Evolutionary conservation across 2,329 filamentous ascomycete species (phyloP).

Genomic region (Plectosphaerella cucumerina): DNA sequence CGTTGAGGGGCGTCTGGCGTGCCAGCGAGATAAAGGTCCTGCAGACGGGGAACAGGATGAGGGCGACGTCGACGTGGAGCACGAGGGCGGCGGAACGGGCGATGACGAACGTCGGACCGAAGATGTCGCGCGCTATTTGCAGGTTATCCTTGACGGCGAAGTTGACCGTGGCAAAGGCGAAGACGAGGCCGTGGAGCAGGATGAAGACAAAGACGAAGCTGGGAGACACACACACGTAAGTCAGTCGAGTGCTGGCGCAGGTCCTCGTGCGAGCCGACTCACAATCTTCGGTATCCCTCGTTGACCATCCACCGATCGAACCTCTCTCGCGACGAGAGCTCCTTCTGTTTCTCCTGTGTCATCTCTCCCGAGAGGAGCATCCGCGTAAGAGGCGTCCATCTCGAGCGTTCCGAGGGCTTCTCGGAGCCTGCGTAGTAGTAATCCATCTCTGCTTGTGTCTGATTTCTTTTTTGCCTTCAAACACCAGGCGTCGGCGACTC

Average conservation of each 20-base stretch:
- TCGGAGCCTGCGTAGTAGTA: slow-evolving; percentile 27
- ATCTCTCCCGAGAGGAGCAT: slow-evolving; percentile 82
- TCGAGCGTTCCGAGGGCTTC: slow-evolving; percentile 63
- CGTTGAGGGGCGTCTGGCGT: slow-evolving; percentile 76
- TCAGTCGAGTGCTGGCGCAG: neutral
- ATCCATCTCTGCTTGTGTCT: slow-evolving; percentile 21
- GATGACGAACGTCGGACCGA: slow-evolving; percentile 73
- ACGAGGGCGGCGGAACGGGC: slow-evolving; percentile 72
- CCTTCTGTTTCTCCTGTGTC: slow-evolving; percentile 67
- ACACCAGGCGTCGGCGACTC: neutral
- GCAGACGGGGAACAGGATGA: slow-evolving; percentile 79
- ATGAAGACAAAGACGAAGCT: slow-evolving; percentile 77
- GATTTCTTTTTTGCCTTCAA: neutral
- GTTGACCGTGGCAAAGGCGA: slow-evolving; percentile 75
- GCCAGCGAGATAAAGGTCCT: slow-evolving; percentile 78
- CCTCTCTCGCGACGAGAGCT: slow-evolving; percentile 64
- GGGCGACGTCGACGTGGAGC: slow-evolving; percentile 75
- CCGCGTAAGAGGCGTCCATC: slow-evolving; percentile 78
- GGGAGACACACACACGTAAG: slow-evolving; percentile 13
- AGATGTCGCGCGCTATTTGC: slow-evolving; percentile 58
- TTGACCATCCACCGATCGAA: slow-evolving; percentile 89
- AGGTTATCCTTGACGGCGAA: slow-evolving; percentile 76
- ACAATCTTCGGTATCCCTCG: slow-evolving; percentile 78
- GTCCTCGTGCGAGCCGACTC: slow-evolving; percentile 27
- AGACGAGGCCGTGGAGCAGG: slow-evolving; percentile 69